phyloP scores from a whole-genome alignment of 306 rosid genomes.

The Sophora flavescens region DNA sequence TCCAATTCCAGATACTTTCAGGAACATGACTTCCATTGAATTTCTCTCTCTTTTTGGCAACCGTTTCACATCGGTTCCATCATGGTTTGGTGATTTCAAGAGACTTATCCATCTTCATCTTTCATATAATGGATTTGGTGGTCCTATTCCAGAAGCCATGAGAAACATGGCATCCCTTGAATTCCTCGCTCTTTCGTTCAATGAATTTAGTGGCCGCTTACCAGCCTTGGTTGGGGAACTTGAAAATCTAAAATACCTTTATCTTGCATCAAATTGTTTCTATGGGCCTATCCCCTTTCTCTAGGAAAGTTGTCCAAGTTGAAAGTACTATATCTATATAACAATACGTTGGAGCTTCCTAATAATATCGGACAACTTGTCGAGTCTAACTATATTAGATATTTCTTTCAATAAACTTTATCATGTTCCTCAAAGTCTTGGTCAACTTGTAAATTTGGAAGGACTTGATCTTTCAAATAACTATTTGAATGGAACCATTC shows the following conservation, averaged over 20 bases:
- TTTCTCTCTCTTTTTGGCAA: too few species aligned
- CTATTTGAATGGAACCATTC: background rate
- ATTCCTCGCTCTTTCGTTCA: background rate
- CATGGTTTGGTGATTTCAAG: conserved; percentile 1
- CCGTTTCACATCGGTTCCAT: background rate
- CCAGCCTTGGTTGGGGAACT: conserved; percentile 21
- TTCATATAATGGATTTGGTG: background rate
- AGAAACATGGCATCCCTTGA: background rate
- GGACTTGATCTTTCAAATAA: background rate
- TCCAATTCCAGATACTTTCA: background rate
- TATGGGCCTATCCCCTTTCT: background rate
- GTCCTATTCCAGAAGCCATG: background rate
- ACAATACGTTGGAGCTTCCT: conserved; percentile 7
- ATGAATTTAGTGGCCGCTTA: background rate
- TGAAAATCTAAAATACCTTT: background rate
- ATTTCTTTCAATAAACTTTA: background rate
- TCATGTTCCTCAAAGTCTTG: background rate
- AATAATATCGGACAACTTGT: background rate
- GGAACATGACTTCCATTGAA: too few species aligned
- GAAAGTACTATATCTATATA: rapidly evolving
- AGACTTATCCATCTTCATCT: background rate
- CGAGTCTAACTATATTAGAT: background rate
- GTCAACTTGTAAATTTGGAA: background rate
- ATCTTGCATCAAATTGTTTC: background rate
- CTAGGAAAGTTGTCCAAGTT: conserved; percentile 2